phyloP scores from a whole-genome alignment of 176 grass and related monocot species.

The Luzula sylvatica region DNA sequence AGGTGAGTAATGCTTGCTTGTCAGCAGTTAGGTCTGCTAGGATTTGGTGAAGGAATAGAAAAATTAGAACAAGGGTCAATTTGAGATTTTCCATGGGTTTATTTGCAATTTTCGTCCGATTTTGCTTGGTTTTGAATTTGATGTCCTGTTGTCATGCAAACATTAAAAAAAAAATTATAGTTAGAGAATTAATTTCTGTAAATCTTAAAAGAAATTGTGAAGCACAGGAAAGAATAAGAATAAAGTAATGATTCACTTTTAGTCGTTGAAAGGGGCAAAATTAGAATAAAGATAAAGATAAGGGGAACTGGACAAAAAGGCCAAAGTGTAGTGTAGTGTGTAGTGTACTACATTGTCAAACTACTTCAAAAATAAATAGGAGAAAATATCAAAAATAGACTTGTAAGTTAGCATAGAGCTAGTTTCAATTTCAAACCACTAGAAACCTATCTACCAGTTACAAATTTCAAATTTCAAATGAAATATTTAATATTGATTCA shows the following conservation, averaged over 20 bases:
- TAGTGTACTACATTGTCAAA: slow-evolving; percentile 16
- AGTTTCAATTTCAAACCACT: slow-evolving; percentile 2
- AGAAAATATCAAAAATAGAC: slow-evolving; percentile 12
- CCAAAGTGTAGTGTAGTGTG: slow-evolving; percentile 8
- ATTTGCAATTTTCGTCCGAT: background rate
- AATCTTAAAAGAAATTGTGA: background rate
- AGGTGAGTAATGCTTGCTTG: slow-evolving; percentile 73
- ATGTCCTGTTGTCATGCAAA: slow-evolving; percentile 1
- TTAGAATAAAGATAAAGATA: slow-evolving; percentile 10
- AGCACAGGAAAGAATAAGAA: slow-evolving; percentile 27
- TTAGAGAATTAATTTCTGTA: background rate
- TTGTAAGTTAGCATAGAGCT: slow-evolving; percentile 9
- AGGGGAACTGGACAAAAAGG: slow-evolving; percentile 9
- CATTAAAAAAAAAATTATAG: slow-evolving; percentile 12
- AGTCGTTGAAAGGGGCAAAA: background rate
- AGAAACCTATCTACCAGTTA: slow-evolving; percentile 9
- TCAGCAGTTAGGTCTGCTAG: slow-evolving; percentile 73
- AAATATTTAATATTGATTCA: slow-evolving; percentile 9
- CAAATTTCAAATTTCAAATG: background rate
- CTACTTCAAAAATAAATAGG: slow-evolving; percentile 14
- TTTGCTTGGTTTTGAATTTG: background rate
- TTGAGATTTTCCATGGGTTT: slow-evolving; percentile 1
- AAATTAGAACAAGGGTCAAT: slow-evolving; percentile 27
- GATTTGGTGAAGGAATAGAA: slow-evolving; percentile 28
- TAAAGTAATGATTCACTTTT: slow-evolving; percentile 23